phyloP scores from a whole-genome alignment of 768 basidiomycete genomes.

The Macrolepiota dolichaula region DNA sequence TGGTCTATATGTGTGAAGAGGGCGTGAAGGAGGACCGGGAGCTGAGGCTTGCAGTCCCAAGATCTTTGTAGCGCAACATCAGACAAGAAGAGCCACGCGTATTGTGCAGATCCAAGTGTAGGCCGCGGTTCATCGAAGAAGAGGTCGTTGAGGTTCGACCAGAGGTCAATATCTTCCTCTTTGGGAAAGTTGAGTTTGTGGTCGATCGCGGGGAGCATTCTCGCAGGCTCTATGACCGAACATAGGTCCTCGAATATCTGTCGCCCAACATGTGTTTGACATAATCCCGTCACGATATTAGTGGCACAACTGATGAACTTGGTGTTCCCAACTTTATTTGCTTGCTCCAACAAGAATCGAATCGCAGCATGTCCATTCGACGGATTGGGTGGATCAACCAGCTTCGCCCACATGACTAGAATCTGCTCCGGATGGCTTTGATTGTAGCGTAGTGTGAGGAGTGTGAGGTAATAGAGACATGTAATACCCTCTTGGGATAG shows the following conservation, averaged over 20 bases:
- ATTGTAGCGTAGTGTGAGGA: constrained; percentile 75
- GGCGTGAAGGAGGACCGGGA: constrained; percentile 76
- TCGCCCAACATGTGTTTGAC: constrained; percentile 68
- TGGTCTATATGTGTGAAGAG: constrained; percentile 84
- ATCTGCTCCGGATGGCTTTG: constrained; percentile 79
- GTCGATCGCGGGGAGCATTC: constrained; percentile 78
- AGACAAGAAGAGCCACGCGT: constrained; percentile 81
- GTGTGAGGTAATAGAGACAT: constrained; percentile 76
- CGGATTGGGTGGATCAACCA: constrained; percentile 69
- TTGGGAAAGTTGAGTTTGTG: constrained; percentile 64
- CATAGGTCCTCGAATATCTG: constrained; percentile 83
- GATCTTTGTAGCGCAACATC: constrained; percentile 73
- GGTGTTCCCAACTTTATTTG: constrained; percentile 76
- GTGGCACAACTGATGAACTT: constrained; percentile 78
- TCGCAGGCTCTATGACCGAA: constrained; percentile 76
- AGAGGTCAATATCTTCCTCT: constrained; percentile 67
- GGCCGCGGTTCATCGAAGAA: constrained; percentile 72
- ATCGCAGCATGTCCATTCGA: constrained; percentile 77
- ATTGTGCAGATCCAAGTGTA: constrained; percentile 78
- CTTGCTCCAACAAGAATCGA: constrained; percentile 84
- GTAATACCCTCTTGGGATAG: constrained; percentile 58
- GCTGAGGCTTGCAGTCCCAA: constrained; percentile 68
- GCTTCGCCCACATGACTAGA: constrained; percentile 70
- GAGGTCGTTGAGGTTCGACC: constrained; percentile 76
- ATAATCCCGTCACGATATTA: constrained; percentile 80